Conservation (phyloP, 495 filamentous ascomycete genomes). For the Baudoinia panamericana region DNA sequence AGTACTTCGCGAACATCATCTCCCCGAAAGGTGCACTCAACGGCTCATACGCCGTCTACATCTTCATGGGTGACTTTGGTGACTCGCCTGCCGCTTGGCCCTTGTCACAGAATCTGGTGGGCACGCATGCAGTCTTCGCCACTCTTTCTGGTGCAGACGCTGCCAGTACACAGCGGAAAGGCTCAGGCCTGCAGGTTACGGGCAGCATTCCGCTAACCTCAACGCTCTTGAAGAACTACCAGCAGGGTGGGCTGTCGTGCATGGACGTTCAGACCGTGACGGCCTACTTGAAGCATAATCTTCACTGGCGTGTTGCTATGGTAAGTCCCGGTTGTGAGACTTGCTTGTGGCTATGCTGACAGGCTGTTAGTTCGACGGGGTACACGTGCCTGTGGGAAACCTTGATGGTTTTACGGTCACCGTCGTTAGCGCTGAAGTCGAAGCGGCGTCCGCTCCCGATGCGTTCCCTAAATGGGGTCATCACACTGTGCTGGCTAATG, state of each 20-base stretch:
- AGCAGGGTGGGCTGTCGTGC: conserved; percentile 28
- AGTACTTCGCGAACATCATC: conserved; percentile 50
- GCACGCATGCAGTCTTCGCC: conserved; percentile 42
- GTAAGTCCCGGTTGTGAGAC: conserved; percentile 14
- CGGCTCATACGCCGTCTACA: conserved; percentile 42
- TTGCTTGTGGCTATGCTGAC: not conserved
- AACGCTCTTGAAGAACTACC: conserved; percentile 34
- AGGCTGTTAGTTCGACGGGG: conserved; percentile 23
- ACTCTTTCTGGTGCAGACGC: not conserved
- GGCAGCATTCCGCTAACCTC: conserved; percentile 47
- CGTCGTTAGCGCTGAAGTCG: conserved; percentile 26
- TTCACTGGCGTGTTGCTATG: conserved; percentile 31
- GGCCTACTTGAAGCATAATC: conserved; percentile 33
- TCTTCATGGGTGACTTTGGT: conserved; percentile 45
- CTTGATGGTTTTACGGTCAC: conserved; percentile 27
- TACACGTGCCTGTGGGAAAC: conserved; percentile 21
- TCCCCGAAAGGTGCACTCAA: conserved; percentile 44
- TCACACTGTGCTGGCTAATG: conserved; percentile 7
- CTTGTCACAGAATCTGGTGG: conserved; percentile 36
- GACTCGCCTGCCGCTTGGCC: conserved; percentile 33
- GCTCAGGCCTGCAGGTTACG: conserved; percentile 26
- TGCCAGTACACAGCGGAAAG: conserved; percentile 4
- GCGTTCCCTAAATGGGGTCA: conserved; percentile 21
- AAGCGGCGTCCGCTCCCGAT: conserved; percentile 9
- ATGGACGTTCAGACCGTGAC: conserved; percentile 33